phyloP scores from a whole-genome alignment of 495 filamentous ascomycete species.

The Aspergillus olivimuriae region DNA sequence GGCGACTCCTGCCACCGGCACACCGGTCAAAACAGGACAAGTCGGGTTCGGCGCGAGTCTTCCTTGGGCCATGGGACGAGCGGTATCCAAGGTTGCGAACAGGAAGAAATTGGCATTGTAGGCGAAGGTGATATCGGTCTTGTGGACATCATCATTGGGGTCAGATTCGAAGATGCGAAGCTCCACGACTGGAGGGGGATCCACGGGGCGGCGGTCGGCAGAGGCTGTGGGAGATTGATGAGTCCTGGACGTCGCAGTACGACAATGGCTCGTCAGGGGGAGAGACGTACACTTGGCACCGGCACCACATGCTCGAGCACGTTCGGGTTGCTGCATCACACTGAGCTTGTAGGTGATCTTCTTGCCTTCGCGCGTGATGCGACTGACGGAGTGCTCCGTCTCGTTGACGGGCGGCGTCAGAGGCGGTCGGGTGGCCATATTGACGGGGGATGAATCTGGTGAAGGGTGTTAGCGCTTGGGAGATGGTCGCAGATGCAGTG shows the following conservation, averaged over 20 bases:
- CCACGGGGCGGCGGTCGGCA: conserved; percentile 91
- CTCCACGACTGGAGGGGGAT: conserved; percentile 95
- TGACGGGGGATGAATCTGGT: not conserved
- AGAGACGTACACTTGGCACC: conserved; percentile 80
- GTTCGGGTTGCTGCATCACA: conserved; percentile 91
- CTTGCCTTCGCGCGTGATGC: conserved; percentile 73
- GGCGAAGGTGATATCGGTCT: conserved; percentile 77
- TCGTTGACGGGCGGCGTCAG: conserved; percentile 46
- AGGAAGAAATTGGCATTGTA: conserved; percentile 98
- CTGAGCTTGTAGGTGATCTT: conserved; percentile 74
- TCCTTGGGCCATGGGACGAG: conserved; percentile 77
- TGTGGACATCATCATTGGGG: conserved; percentile 41
- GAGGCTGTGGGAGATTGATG: too few relatives aligned
- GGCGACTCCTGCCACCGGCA: conserved; percentile 93
- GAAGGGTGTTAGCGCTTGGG: not conserved
- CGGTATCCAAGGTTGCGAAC: conserved; percentile 84
- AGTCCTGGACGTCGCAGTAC: too few relatives aligned
- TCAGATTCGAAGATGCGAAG: conserved; percentile 80
- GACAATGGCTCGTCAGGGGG: not conserved
- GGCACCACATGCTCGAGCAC: conserved; percentile 92
- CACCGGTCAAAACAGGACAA: conserved; percentile 85
- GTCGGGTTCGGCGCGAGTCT: conserved; percentile 61
- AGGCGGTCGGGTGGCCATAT: conserved; percentile 30
- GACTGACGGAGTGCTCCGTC: conserved; percentile 49
- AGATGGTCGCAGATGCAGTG: not conserved